phyloP scores from a whole-genome alignment of 257 asterid genomes.

The Solanum habrochaites region DNA sequence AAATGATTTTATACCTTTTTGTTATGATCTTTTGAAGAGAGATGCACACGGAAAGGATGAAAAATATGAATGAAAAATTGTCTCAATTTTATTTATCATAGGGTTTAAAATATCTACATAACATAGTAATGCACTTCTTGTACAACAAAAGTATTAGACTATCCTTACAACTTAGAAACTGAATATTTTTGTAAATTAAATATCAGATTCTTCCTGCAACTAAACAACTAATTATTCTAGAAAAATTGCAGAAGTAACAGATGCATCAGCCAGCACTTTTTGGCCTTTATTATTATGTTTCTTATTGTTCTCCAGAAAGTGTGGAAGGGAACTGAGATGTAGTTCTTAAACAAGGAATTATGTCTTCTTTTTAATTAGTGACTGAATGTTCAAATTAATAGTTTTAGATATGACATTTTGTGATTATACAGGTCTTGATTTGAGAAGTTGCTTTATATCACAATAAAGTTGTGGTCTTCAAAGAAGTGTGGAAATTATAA shows the following conservation, averaged over 20 bases:
- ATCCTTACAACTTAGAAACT: neutral
- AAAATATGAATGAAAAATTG: neutral
- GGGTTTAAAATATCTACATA: neutral
- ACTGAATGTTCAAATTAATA: neutral
- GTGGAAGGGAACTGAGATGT: neutral
- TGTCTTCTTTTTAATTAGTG: neutral
- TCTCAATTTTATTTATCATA: neutral
- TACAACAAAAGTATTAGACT: neutral
- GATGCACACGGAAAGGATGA: neutral
- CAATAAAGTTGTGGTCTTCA: neutral
- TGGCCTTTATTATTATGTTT: neutral
- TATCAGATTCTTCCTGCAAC: neutral
- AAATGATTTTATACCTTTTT: neutral
- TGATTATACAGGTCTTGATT: neutral
- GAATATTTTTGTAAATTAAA: neutral
- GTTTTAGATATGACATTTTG: neutral
- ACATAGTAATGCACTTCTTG: neutral
- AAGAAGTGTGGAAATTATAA: neutral
- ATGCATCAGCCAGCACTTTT: neutral
- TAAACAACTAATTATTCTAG: neutral
- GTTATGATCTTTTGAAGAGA: neutral
- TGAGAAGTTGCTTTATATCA: neutral
- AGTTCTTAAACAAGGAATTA: neutral
- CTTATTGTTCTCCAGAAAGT: neutral
- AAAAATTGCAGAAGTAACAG: neutral